Base-by-base conservation (phyloP, 139 green algal genomes). In the Pseudopediastrum boryanum region DNA sequence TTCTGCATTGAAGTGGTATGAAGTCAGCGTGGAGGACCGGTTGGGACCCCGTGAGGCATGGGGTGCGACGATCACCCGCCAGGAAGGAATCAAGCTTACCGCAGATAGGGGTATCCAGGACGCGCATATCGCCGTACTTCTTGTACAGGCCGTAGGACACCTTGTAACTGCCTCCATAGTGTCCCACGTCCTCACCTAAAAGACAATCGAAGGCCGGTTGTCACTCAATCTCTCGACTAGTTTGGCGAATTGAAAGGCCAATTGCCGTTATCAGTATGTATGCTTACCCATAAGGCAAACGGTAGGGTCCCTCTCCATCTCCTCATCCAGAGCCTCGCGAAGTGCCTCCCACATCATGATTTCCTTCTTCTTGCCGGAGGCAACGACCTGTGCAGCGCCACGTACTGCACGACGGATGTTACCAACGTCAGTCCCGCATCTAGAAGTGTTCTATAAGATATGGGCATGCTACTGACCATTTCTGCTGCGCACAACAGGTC, bases 111-210 rank as follows among this genome's bases (percentile, higher is more conserved):
- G 95, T 98, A 85, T 98, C 95, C 58, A 98, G 85, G 44, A 98
- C 80, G 10, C 95, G 89, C 87, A 95, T 91, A 64, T 98, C 93
- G 31, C 95, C 95, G 79, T 95, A 98, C 91, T 98, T 98, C 84
- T 98, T 98, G 89, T 98, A 94, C 71, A 98, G 86, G 51, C 90
- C 94, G 58, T 95, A 94, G 4, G 93, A 93, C 51, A 95, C 90
- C 86, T 98, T 98, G 92, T 98, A 98, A 33, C 86, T 94, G 36
- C 95, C 95, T 29, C 95, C 95, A 70, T 98, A 98, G 88, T 98
- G 95, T 6, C 95, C 95, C 33, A 98, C 95, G 64, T 98, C 95
- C 89, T 98, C 95, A 31, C 94, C 93, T 93, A 46, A 12, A 23
- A 65, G 25, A n/a, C n/a, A n/a, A n/a, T n/a, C n/a, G n/a, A n/a